A percentile compares a stretch with the other conserved stretches of the same genome.
These are phyloP conservation scores for Fusarium napiforme DNA, from an alignment of 2,329 filamentous ascomycete genomes.

Conservation along the genomic window DNA sequence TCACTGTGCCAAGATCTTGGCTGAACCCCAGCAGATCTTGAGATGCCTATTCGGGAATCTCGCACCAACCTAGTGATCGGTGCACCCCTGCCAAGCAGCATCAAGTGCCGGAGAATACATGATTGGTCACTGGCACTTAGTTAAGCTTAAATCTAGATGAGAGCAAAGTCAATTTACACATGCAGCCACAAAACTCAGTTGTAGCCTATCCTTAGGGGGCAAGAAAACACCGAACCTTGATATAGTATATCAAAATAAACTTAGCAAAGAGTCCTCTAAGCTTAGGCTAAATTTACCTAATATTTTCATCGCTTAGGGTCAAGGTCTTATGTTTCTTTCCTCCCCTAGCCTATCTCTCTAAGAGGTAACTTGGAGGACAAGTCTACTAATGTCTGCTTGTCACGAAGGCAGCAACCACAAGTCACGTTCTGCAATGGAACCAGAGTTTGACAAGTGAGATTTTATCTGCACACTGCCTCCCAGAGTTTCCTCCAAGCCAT, in stretches of 20 bases:
- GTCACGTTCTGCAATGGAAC: not conserved
- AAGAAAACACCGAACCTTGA: too few species aligned
- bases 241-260: too few species aligned
- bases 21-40: not conserved
- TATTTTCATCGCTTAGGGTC: too few species aligned
- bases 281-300: too few species aligned
- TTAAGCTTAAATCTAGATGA: conserved; percentile 4
- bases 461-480: not conserved
- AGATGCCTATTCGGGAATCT: conserved; percentile 2
- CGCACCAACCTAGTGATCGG: not conserved
- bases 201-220: not conserved
- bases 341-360: not conserved
- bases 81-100: not conserved
- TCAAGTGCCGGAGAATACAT: not conserved
- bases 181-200: not conserved
- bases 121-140: not conserved
- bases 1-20: conserved; percentile 21
- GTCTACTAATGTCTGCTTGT: not conserved
- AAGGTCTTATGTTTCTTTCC: too few species aligned
- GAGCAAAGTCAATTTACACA: not conserved
- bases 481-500: not conserved
- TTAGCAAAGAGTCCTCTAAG: too few species aligned
- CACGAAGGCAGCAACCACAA: not conserved
- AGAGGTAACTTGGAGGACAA: not conserved
- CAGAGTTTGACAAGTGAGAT: not conserved